Base-by-base conservation (phyloP, 768 basidiomycete species). In the Hericium erinaceus region DNA sequence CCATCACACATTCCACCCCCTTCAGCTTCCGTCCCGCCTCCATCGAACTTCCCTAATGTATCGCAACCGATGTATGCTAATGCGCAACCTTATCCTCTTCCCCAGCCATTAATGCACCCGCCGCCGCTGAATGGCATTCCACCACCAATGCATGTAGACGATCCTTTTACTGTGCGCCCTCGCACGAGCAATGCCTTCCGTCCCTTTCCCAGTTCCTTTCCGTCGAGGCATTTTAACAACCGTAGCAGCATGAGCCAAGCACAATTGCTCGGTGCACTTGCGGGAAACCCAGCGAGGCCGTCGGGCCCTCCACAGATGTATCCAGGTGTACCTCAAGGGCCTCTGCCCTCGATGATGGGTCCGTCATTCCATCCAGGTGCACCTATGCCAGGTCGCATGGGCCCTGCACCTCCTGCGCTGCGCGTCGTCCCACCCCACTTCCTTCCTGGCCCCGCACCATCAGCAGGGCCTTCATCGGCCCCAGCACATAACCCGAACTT, bases 231-330 rank as follows among this genome's bases (percentile, higher is more conserved):
- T 37, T 54, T 55, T 44, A 62, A 59, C 40, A 41, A 61, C 6
- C 78, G 75, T 52, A 72, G 73, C 56, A 82, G 76, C 60, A 74
- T 84, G 74, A 75, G 73, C 57, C 81, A 83, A 58, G 73, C 69
- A 38, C 80, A 82, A 54, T 66, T 82, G 40, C 72, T 77, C 48
- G 66, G 71, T 22, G 61, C 77, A 48, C 73, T 81, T 64, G 75
- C 76, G 61, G 70, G 71, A 49, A 59, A 53, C 67, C 52, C 57
- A 16, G 20, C 48, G 16, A 57, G 58, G 11, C 48, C 50, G n/a
- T 26, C 54, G 22, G 28, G 49, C 58, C 55, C 58, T 20, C 57
- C 61, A 20, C 52, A 56, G 39, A 50, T 58, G 60, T 12, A 18
- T 6, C 50, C 57, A 22, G 40, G n/a, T 28, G 39, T 54, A 8